phyloP scores from a whole-genome alignment of 441 rosid species.

The Erodium trifolium region DNA sequence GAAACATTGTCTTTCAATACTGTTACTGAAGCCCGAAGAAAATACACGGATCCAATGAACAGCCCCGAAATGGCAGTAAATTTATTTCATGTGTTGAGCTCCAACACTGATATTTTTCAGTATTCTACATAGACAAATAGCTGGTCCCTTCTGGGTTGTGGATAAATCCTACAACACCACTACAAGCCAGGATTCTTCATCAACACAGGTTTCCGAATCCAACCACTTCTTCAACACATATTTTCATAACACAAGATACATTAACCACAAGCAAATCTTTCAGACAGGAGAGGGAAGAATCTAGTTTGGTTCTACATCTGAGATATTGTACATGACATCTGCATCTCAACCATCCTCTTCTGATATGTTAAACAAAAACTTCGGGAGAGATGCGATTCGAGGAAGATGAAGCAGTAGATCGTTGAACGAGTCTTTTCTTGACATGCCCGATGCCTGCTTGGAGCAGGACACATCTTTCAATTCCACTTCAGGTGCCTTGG shows the following conservation, averaged over 20 bases:
- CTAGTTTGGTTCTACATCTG: too few relatives aligned
- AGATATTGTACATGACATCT: too few relatives aligned
- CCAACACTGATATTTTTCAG: too few relatives aligned
- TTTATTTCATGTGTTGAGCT: too few relatives aligned
- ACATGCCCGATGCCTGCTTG: slow-evolving; percentile 23
- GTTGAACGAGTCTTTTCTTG: slow-evolving; percentile 41
- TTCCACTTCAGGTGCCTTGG: not conserved
- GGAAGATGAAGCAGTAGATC: slow-evolving; percentile 54
- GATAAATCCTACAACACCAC: not conserved
- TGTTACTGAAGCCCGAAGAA: too few relatives aligned
- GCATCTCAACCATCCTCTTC: slow-evolving; percentile 22
- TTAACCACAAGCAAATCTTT: not conserved
- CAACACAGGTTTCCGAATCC: slow-evolving; percentile 21
- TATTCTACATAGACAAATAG: not conserved
- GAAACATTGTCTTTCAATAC: too few relatives aligned
- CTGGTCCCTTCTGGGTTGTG: slow-evolving; percentile 1
- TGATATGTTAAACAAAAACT: slow-evolving; percentile 26
- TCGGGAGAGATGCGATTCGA: slow-evolving; percentile 49
- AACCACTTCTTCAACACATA: not conserved
- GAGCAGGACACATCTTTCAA: slow-evolving; percentile 13
- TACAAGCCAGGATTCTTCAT: slow-evolving; percentile 23
- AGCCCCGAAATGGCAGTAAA: too few relatives aligned
- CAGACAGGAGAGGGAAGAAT: not conserved
- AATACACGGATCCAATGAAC: too few relatives aligned
- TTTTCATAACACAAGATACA: not conserved